Evolutionary conservation across 106 monocot genomes (phyloP), one percentile per base, ranked within the genome.

Genomic region (Ottelia alismoides): DNA sequence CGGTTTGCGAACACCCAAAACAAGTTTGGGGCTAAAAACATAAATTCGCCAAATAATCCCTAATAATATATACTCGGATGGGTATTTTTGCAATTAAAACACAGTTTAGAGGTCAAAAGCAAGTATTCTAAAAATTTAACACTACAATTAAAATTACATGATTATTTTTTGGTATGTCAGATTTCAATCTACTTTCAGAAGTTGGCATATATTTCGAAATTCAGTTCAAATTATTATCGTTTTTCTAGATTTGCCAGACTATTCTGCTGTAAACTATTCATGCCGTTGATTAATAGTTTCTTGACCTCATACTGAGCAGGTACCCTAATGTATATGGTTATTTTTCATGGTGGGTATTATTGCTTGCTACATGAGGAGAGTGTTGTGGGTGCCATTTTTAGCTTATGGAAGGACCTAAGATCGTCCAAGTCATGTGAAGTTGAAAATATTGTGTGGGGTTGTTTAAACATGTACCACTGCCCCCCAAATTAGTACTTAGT

Each of bases 341-440:
- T n/a, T n/a, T n/a, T n/a, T n/a, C n/a, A 58, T 58, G 11, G 40
- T 58, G 90, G 96, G 89, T 98, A 89, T 51, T 86, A 70, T 56
- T 98, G 96, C 51, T 89, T 98, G 45, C 60, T 98, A 51, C 85
- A 98, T 32, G 78, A 82, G 27, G 96, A 98, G 1, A 98, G 90
- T 61, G 65, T 98, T 27, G 51, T 98, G 40, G 96, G 85, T 58
- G 79, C 90, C 30, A 90, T 98, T 63, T 98, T 90, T 58, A 85
- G 77, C 73, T 51, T 85, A 53, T 77, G 98, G 82, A 75, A 83
- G 55, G 89, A 90, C 44, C 45, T 98, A 66, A 82, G 65, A 54
- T 59, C 63, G 0, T 85, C 80, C 2, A 61, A 70, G 7, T 76
- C 78, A 0, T 98, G 98, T 89, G 84, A 76, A 66, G 85, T 90